Evolutionary conservation across 306 rosid species (phyloP), one percentile per base, ranked within the genome.

Genomic region (Hylodesmum podocarpum): DNA sequence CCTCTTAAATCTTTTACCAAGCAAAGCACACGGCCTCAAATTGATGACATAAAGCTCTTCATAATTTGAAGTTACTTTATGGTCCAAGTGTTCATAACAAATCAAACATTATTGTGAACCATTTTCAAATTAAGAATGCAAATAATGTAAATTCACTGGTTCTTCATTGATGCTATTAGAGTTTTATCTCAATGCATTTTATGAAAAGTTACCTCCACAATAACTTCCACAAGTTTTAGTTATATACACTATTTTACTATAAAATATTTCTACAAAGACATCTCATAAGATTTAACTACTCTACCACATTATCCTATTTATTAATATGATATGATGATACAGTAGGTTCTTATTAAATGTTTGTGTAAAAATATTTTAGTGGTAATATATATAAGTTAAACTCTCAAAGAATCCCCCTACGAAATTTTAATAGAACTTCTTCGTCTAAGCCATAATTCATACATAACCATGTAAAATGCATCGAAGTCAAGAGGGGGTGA

Each of bases 361-460:
- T 2, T 25, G 10, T 0, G 5, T 6, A 25, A 12, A 55, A 24
- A 11, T 24, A 24, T 0, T 27, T 27, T 13, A 14, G 4, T 55
- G 31, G 9, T 8, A 24, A 1, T 55, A 24, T 2, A 55, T 55
- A 25, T 55, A 55, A 25, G 27, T 22, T 22, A 22, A 53, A 10
- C 61, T 53, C 39, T 58, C 22, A 18, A 8, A 76, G 68, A 64
- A 79, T 55, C 81, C 10, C 54, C 72, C 29, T 18, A 80, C 0
- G 68, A 50, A 66, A 80, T 49, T 72, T 77, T 79, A 13, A 86
- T 67, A 18, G 87, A 73, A 82, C 92, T 88, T 77, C 92, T 88
- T 77, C 93, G 79, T 34, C 98, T 92, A 31, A 91, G 93, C 98
- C 98, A 93, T 58, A 91, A 57, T 73, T 93, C 96, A 57, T 89